Evolutionary conservation across 2,329 filamentous ascomycete species (phyloP).

Genomic region (Aureobasidium sp.): DNA sequence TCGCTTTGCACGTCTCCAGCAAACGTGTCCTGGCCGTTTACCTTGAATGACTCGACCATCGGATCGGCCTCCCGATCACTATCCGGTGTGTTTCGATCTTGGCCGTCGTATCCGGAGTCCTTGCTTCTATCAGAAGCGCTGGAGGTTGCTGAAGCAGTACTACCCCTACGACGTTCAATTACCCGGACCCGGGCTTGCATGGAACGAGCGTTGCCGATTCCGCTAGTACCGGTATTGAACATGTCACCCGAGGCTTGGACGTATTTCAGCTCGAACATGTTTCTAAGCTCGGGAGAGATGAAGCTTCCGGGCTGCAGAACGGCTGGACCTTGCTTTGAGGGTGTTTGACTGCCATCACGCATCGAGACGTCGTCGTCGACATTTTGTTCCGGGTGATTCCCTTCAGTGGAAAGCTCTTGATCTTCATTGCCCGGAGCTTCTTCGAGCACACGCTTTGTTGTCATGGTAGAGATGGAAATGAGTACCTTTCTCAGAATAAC

Average conservation of each 20-base stretch:
- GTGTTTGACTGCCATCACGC: constrained; percentile 17
- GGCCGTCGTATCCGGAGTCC: constrained; percentile 16
- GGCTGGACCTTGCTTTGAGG: constrained; percentile 38
- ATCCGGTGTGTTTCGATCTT: constrained; percentile 17
- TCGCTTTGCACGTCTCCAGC: constrained; percentile 18
- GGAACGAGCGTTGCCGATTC: constrained; percentile 38
- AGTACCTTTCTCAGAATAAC: constrained; percentile 73
- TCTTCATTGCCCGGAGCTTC: constrained; percentile 47
- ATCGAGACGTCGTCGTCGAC: constrained; percentile 77
- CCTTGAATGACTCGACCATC: constrained; percentile 4
- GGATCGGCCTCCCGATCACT: constrained; percentile 23
- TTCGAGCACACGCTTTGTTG: constrained; percentile 42
- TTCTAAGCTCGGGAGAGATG: constrained; percentile 58
- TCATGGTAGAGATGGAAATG: constrained; percentile 66
- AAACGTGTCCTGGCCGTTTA: background rate
- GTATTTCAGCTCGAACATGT: constrained; percentile 71
- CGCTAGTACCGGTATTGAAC: constrained; percentile 39
- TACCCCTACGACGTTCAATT: constrained; percentile 20
- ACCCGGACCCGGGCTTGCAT: constrained; percentile 28
- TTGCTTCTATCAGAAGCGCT: constrained; percentile 21
- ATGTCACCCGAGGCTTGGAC: constrained; percentile 50
- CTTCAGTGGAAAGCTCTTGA: constrained; percentile 7
- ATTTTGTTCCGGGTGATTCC: constrained; percentile 54
- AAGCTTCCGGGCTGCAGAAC: constrained; percentile 50
- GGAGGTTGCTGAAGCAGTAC: constrained; percentile 23